Evolutionary conservation across 129 eudicot species (phyloP), one percentile per base, ranked within the genome.

Genomic region (Lonicera japonica): DNA sequence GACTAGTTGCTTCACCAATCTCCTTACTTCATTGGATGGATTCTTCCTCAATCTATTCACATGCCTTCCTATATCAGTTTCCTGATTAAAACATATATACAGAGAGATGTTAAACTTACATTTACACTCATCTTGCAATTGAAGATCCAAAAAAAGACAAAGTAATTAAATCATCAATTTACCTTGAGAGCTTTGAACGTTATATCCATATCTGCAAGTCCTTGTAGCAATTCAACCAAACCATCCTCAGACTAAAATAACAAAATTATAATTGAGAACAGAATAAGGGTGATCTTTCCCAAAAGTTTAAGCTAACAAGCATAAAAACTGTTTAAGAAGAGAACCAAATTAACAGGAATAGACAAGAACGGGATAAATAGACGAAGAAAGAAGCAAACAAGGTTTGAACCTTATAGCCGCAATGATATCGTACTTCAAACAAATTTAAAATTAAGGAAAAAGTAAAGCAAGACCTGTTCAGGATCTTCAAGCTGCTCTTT

Each of bases 41-140:
- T 90, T 92, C 77, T 87, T 91, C 75, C 97, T 80, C 67, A 87
- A 74, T 29, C 74, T 84, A 61, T 84, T 91, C 59, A 91, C 98
- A 76, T 84, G 72, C 73, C 96, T 87, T 54, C 98, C 96, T 46
- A 91, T 84, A 74, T 91, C 95, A 64, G 96, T 87, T 79, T 91
- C 98, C 98, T 88, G 16, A 8, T 43, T 43, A 43, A 10, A 43
- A 43, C 5, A 43, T 3, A 4, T 38, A 1, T 14, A 43, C 50
- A 43, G 50, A 43, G 50, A 43, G 50, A 8, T 4, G 8, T 8
- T 10, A 43, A 14, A 43, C 14, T 43, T 8, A 29, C 36, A 43
- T 43, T 43, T 43, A 43, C 50, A 43, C 13, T 43, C 13, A 43
- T 1, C 13, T 43, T 43, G 13, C 16, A 43, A 14, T 2, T 43